Base-by-base conservation (phyloP, 371 early-diverging fungal species). In the Lichtheimia hyalospora region DNA sequence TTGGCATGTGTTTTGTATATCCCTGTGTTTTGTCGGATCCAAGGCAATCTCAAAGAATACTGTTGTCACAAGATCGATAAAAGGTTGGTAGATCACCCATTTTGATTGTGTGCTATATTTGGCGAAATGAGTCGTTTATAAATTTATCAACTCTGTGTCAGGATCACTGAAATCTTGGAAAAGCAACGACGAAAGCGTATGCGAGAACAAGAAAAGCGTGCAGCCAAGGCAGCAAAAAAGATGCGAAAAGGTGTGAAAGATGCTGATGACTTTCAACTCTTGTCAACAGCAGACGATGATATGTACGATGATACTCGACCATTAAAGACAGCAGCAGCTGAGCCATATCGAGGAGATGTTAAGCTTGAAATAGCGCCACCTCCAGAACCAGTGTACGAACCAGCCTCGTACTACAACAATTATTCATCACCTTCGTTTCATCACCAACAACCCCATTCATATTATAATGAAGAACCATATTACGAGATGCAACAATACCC, bases 51-150 rank as follows among this genome's bases (percentile, higher is more conserved):
- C 54, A 95, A 95, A 67, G 96, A 95, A 68, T 95, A 89, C 65
- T 92, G 92, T 61, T 92, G 92, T 63, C 92, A 93, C 75, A 92
- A 91, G 70, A 89, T 95, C 49, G 96, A 94, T 74, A 95, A 94
- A 68, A 74, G 93, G 86, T 82, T 74, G 7, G 12, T 34, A 8
- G 10, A 57, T 21, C 23, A 21, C 42, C 14, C 20, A 52, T 34
- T 41, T 61, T 23, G 13, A 44, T 18, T 20, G 21, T 46, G 34
- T 46, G 24, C 42, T 18, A 20, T 41, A 3, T 34, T 34, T 34
- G 34, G 34, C 34, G 34, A 34, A 34, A 34, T 34, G 34, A 34
- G 8, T 34, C 34, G 34, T 34, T 34, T 34, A 34, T 34, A 10
- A 34, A 5, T 34, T 2, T 25, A 25, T 25, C 25, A 25, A n/a